Percentiles rank a stretch among this genome's conserved stretches.
Evolutionary conservation across 139 green algal species (phyloP).

Genomic region (Chlamydomonas asymmetrica): DNA sequence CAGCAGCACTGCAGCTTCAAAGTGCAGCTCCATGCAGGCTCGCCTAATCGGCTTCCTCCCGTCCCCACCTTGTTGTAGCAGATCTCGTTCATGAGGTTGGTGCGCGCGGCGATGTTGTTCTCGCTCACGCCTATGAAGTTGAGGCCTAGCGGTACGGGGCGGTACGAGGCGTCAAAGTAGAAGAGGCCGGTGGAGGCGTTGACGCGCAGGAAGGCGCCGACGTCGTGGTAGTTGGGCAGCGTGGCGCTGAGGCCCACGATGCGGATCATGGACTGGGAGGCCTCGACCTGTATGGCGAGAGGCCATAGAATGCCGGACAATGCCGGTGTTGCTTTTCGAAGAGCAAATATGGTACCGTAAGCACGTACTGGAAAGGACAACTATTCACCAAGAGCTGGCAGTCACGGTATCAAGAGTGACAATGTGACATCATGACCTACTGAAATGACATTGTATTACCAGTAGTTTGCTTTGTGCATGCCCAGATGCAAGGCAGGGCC

Average conservation of each 20-base stretch:
- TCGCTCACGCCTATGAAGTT: slow-evolving; percentile 92
- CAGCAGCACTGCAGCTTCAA: too few species aligned
- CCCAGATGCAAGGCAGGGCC: too few species aligned
- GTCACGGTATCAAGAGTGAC: too few species aligned
- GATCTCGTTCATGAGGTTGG: slow-evolving; percentile 89
- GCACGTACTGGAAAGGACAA: too few species aligned
- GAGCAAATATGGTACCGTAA: too few species aligned
- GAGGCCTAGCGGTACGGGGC: slow-evolving; percentile 93
- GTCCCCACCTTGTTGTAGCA: slow-evolving; percentile 36
- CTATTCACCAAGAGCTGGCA: too few species aligned
- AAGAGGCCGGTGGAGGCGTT: slow-evolving; percentile 79
- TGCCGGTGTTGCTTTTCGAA: too few species aligned
- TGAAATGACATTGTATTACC: too few species aligned
- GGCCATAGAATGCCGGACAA: too few species aligned
- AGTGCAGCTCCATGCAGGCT: too few species aligned
- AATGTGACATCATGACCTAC: too few species aligned
- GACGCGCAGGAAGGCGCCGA: slow-evolving; percentile 86
- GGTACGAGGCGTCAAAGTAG: slow-evolving; percentile 94
- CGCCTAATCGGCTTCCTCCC: background rate
- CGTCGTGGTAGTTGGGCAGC: slow-evolving; percentile 96
- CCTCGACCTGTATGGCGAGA: slow-evolving; percentile 95
- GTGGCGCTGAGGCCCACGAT: slow-evolving; percentile 97
- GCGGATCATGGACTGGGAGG: slow-evolving; percentile 95
- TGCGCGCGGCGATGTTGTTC: slow-evolving; percentile 72
- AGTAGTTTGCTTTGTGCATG: too few species aligned